Base-by-base conservation (phyloP, 257 asterid genomes). In the Paraleonurus japonicus region DNA sequence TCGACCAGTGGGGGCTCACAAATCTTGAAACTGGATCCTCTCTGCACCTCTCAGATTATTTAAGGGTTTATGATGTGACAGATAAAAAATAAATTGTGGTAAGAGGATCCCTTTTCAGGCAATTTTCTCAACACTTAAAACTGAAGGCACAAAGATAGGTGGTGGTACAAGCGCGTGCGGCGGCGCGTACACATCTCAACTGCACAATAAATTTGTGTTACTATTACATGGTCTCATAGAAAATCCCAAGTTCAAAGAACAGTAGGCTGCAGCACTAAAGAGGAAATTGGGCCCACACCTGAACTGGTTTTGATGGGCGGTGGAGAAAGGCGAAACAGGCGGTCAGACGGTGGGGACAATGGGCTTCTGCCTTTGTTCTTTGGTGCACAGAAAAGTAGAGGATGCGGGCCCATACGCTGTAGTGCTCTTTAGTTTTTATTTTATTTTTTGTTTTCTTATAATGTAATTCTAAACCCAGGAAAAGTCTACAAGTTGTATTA, bases 341-440 rank as follows among this genome's bases (percentile, higher is more conserved):
- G 75, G 74, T 76, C 79, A 68, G 76, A 67, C 62, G 55, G 90
- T 88, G 91, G 88, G 87, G 82, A 80, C 80, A 59, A 11, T 28
- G 68, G 77, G 76, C 67, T 72, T 75, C 61, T 65, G 73, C 22
- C 77, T 67, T 81, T 73, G 85, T 78, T 74, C 54, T 77, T 61
- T 7, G 80, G 65, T 63, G 67, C 39, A 65, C 7, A 45, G 65
- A 55, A 78, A 45, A 58, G 22, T 48, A 51, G 65, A 55, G 70
- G 48, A 45, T 41, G 54, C 1, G 68, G 78, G 60, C 67, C 74
- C 71, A 5, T 65, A 0, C 9, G 75, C 22, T 47, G 35, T 74
- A 70, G 79, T 39, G 75, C 61, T 43, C 53, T 78, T 13, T 37
- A 27, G 7, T 41, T 71, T 26, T 70, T 47, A 45, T 32, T 13